Evolutionary conservation across 441 rosid species (phyloP).

Genomic region (Arabidopsis hybrid): DNA sequence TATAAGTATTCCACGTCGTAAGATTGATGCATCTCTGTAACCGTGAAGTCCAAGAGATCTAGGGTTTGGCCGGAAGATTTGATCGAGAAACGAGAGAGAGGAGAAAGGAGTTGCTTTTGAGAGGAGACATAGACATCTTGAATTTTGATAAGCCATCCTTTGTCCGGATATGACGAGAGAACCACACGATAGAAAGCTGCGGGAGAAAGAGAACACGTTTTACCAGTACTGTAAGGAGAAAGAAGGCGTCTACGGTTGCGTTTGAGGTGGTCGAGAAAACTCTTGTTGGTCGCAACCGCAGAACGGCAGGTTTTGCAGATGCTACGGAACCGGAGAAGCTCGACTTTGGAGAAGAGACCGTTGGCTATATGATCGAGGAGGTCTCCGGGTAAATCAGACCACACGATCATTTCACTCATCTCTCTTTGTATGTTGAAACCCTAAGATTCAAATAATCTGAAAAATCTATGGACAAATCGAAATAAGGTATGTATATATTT

Average conservation of each 20-base stretch:
- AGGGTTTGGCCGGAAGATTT: neutral
- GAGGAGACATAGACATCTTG: neutral
- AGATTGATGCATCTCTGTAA: slow-evolving; percentile 41
- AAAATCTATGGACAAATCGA: neutral
- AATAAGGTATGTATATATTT: neutral
- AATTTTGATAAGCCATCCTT: slow-evolving; percentile 43
- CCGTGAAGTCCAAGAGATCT: slow-evolving; percentile 40
- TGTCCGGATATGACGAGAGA: neutral
- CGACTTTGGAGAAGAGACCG: slow-evolving; percentile 23
- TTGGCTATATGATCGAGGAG: slow-evolving; percentile 3
- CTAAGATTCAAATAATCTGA: neutral
- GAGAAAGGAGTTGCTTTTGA: slow-evolving; percentile 20
- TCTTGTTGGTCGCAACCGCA: slow-evolving; percentile 3
- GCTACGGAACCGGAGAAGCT: slow-evolving; percentile 35
- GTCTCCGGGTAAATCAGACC: slow-evolving; percentile 26
- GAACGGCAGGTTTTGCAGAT: slow-evolving; percentile 35
- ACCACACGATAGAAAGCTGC: slow-evolving; percentile 27
- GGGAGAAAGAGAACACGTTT: slow-evolving; percentile 3
- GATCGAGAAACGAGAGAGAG: slow-evolving; percentile 26
- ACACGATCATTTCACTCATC: neutral
- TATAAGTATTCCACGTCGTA: slow-evolving; percentile 2
- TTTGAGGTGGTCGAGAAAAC: neutral
- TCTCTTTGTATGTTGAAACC: slow-evolving; percentile 6
- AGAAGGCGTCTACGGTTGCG: slow-evolving; percentile 13
- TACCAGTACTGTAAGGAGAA: neutral